Conservation (phyloP, 108 stramenopile genomes). For the Seminavis robusta region DNA sequence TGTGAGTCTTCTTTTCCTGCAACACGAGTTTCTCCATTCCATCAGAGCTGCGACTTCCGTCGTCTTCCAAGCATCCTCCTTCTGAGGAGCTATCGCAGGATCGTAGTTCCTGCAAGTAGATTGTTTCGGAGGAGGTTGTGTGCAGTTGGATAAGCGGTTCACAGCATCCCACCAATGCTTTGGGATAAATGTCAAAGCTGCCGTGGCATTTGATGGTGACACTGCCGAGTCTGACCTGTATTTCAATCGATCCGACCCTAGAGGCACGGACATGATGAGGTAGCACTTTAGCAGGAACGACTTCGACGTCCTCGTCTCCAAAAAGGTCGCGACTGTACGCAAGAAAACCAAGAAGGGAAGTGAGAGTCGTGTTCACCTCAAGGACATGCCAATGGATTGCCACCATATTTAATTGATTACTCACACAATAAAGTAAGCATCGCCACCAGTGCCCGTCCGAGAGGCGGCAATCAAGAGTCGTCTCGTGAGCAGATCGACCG, state of each 20-base stretch:
- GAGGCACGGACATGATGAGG: constrained; percentile 22
- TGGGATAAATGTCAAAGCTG: constrained; percentile 82
- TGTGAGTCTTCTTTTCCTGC: constrained; percentile 65
- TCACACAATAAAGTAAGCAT: constrained; percentile 80
- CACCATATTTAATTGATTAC: not conserved
- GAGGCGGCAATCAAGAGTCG: constrained; percentile 77
- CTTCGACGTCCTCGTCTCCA: constrained; percentile 85
- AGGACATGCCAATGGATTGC: not conserved
- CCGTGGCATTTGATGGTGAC: constrained; percentile 82
- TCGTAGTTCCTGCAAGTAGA: constrained; percentile 67
- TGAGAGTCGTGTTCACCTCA: too few species aligned
- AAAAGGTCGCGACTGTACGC: constrained; percentile 58
- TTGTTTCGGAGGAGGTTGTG: constrained; percentile 84
- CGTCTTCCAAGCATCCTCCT: not conserved
- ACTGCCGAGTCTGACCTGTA: constrained; percentile 57
- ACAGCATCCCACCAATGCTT: constrained; percentile 55
- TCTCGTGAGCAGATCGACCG: constrained; percentile 69
- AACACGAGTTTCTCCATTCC: constrained; percentile 22
- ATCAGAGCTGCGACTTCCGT: not conserved
- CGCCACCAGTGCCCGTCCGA: constrained; percentile 84
- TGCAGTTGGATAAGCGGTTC: constrained; percentile 84
- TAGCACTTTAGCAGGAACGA: constrained; percentile 55
- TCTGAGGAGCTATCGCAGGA: constrained; percentile 11
- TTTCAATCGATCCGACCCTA: constrained; percentile 71
- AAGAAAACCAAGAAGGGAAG: not conserved